Evolutionary conservation across 352 stramenopile species (phyloP), one percentile per base, ranked within the genome.

Genomic region (Phytophthora sojae): DNA sequence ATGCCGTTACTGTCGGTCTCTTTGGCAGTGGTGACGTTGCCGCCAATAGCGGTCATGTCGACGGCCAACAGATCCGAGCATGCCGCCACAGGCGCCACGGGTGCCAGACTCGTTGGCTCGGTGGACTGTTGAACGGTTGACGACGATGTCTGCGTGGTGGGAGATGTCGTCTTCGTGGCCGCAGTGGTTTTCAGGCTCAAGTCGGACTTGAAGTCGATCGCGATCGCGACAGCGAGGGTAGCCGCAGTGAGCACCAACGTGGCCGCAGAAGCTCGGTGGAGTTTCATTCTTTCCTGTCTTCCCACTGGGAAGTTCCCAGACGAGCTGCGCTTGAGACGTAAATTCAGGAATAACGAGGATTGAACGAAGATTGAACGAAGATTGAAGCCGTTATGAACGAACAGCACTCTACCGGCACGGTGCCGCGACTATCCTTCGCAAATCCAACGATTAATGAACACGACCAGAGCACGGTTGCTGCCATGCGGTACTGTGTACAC

Each of bases 1-100:
- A 79, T 66, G 2, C 63, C 66, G 58, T 74, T 49, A 35, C 53
- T 75, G 12, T 67, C 69, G 14, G 55, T 73, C 55, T 79, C 72
- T n/a, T 64, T 29, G 0, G 67, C 66, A 9, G 57, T 25, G 6
- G 65, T 79, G 59, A 81, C 62, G 49, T 69, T 71, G 51, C 66
- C 79, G 19, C 71, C 75, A n/a, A 79, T 77, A 21, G 51, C 42
- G 2, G 63, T 75, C 50, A 81, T 30, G 44, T 81, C 71, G 39
- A 81, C 54, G 44, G 61, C 37, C 11, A 67, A 12, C 12, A 81
- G 64, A 50, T 79, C 63, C 9, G 61, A 64, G 42, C 75, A 81
- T 7, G 37, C 37, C n/a, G 37, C 37, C 6, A 44, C 37, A 14
- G 37, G 37, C 37, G 14, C 4, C 12, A 44, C 37, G 37, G 37